Evolutionary conservation across 1,139 yeast species (phyloP), one percentile per base, ranked within the genome.

Genomic region (Hyphopichia fennica): DNA sequence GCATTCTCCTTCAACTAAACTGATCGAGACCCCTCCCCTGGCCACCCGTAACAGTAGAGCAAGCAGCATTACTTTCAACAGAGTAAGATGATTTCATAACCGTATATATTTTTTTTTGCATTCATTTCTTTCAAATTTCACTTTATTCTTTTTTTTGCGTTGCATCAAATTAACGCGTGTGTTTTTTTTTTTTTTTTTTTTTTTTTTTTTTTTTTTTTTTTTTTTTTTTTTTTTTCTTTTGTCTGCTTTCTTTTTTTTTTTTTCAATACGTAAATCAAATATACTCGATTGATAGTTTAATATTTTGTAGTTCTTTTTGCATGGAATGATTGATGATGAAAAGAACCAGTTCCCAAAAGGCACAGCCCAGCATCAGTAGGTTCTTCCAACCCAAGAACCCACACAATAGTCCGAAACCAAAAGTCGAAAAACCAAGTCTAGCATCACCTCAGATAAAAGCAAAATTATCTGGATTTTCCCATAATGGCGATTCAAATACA

Each of bases 11-110:
- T 25, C 28, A 25, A 7, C 28, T 7, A n/a, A 5, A 4, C 28
- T 25, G 28, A 11, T 10, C 4, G 13, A 25, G 8, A 7, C 8
- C 11, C 28, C 11, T n/a, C 28, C 28, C 11, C 28, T 25, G 28
- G 11, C 4, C 4, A 11, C 28, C 4, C 13, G n/a, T 10, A 4
- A 25, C 3, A 33, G 35, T 18, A 14, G 22, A 3, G 41, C 41
- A 18, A 38, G 37, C 20, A 38, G 41, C 29, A 27, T 38, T 15
- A 18, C 33, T 20, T 38, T 38, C 29, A 33, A 33, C 15, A 23
- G 41, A 15, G 41, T 38, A 15, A 27, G 41, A 28, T 38, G 20
- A 15, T n/a, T 8, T 14, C n/a, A 13, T 17, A 11, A 17, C 13
- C 17, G 5, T 15, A 10, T 14, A 6, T n/a, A 14, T 14, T 30